Conservation (phyloP, 225 moss, liverwort and hornwort species). For the Bryum argenteum region DNA sequence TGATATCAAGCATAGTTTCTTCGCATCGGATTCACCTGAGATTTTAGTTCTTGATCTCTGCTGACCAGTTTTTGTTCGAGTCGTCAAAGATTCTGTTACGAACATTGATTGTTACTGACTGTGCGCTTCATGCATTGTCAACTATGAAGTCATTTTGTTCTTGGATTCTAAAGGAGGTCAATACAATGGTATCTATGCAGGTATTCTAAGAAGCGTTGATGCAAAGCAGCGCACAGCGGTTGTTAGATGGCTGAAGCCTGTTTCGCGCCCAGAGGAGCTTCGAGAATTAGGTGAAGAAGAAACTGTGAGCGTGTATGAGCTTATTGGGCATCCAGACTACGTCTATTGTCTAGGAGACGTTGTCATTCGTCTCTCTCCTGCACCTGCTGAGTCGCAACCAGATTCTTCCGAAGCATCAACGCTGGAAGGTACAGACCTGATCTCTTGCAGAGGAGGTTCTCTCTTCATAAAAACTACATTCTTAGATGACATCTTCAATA, state of each 20-base stretch:
- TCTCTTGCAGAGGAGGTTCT: constrained; percentile 7
- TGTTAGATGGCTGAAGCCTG: constrained; percentile 84
- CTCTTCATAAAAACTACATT: constrained; percentile 8
- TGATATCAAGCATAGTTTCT: constrained; percentile 5
- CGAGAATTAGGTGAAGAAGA: constrained; percentile 86
- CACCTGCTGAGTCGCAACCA: constrained; percentile 36
- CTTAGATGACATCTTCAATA: constrained; percentile 1
- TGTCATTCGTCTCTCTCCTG: constrained; percentile 81
- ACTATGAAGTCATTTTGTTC: background rate
- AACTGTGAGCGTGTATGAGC: constrained; percentile 94
- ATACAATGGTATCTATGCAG: constrained; percentile 31
- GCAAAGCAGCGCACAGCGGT: constrained; percentile 87
- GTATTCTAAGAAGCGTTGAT: constrained; percentile 85
- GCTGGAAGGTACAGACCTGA: constrained; percentile 49
- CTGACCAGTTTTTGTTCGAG: background rate
- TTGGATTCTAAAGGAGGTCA: constrained; percentile 15
- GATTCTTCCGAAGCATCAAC: constrained; percentile 59
- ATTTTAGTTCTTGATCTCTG: background rate
- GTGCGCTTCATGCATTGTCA: background rate
- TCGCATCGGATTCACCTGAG: constrained; percentile 5
- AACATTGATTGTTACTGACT: constrained; percentile 10
- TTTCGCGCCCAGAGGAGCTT: constrained; percentile 70
- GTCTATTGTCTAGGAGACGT: constrained; percentile 93
- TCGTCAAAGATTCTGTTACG: constrained; percentile 2
- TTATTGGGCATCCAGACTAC: constrained; percentile 93